Evolutionary conservation across 768 basidiomycete genomes (phyloP).

Genomic region (Pisolithus microcarpus): DNA sequence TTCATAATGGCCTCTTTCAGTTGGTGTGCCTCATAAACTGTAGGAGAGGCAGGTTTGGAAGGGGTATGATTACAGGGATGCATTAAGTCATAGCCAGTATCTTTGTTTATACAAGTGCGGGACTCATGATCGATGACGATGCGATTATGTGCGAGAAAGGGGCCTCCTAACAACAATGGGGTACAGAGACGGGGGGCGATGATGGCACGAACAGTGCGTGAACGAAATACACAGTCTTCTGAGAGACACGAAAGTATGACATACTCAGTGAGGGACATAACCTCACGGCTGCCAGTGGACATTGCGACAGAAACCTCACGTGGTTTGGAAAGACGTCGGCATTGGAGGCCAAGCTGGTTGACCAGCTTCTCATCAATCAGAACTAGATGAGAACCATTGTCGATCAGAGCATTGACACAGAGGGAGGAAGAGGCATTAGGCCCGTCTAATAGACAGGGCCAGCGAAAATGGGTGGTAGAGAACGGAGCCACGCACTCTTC

Average conservation of each 20-base stretch:
- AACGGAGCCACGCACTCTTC: slow-evolving; percentile 7
- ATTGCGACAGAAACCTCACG: slow-evolving; percentile 5
- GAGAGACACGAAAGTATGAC: slow-evolving; percentile 9
- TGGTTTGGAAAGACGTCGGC: background rate
- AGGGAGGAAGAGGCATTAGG: background rate
- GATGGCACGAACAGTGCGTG: slow-evolving; percentile 11
- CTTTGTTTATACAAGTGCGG: background rate
- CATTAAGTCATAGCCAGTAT: background rate
- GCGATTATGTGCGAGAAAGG: slow-evolving; percentile 28
- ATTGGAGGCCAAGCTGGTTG: background rate
- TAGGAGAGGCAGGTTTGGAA: background rate
- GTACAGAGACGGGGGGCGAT: slow-evolving; percentile 18
- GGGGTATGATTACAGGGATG: background rate
- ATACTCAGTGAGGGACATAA: slow-evolving; percentile 6
- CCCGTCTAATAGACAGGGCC: slow-evolving; percentile 9
- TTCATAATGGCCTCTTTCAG: background rate
- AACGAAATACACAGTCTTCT: slow-evolving; percentile 2
- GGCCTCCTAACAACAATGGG: slow-evolving; percentile 28
- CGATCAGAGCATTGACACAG: slow-evolving; percentile 16
- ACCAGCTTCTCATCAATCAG: slow-evolving; percentile 25
- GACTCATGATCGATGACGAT: slow-evolving; percentile 26
- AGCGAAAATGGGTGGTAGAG: slow-evolving; percentile 5
- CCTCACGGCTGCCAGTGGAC: background rate
- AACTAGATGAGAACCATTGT: slow-evolving; percentile 25
- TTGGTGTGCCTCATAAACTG: background rate